Conservation (phyloP, 1,139 yeast genomes). For the Ogataea hybrid region DNA sequence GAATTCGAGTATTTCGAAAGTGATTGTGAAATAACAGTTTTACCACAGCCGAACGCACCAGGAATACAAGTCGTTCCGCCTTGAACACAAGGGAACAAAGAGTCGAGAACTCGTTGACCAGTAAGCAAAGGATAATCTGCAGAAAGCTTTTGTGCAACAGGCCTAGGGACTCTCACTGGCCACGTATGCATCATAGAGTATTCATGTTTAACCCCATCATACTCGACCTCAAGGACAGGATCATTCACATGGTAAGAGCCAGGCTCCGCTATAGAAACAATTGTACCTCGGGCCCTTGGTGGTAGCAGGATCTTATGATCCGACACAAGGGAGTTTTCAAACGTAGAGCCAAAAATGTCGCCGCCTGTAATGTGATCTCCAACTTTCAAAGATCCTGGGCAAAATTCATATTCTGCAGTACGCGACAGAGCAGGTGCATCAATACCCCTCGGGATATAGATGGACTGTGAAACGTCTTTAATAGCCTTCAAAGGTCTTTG, state of each 20-base stretch:
- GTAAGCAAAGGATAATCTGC: slow-evolving; percentile 95
- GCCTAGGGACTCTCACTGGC: slow-evolving; percentile 99
- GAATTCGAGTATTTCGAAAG: slow-evolving; percentile 96
- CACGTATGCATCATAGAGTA: slow-evolving; percentile 98
- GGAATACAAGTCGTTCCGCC: slow-evolving; percentile 99
- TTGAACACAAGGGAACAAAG: slow-evolving; percentile 98
- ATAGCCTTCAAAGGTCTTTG: slow-evolving; percentile 97
- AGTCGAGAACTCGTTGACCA: slow-evolving; percentile 98
- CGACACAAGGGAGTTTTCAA: slow-evolving; percentile 86
- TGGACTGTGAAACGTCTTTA: slow-evolving; percentile 80
- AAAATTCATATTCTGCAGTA: slow-evolving; percentile 78
- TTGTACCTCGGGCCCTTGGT: slow-evolving; percentile 98
- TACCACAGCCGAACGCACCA: slow-evolving; percentile 99
- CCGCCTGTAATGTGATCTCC: slow-evolving; percentile 99
- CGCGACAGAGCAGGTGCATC: slow-evolving; percentile 93
- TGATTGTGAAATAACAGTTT: slow-evolving; percentile 97
- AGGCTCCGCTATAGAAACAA: slow-evolving; percentile 81
- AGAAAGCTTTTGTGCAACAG: slow-evolving; percentile 88
- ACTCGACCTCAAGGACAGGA: slow-evolving; percentile 87
- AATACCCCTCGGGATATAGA: slow-evolving; percentile 98
- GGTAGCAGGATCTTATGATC: slow-evolving; percentile 95
- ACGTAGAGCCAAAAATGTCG: slow-evolving; percentile 91
- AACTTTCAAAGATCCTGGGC: slow-evolving; percentile 72
- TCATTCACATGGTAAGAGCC: slow-evolving; percentile 93
- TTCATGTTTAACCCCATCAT: slow-evolving; percentile 76